A percentile compares a stretch with the other conserved stretches of the same genome.
Conservation (phyloP, 345 rosid species). For the Rhizophora mangle region DNA sequence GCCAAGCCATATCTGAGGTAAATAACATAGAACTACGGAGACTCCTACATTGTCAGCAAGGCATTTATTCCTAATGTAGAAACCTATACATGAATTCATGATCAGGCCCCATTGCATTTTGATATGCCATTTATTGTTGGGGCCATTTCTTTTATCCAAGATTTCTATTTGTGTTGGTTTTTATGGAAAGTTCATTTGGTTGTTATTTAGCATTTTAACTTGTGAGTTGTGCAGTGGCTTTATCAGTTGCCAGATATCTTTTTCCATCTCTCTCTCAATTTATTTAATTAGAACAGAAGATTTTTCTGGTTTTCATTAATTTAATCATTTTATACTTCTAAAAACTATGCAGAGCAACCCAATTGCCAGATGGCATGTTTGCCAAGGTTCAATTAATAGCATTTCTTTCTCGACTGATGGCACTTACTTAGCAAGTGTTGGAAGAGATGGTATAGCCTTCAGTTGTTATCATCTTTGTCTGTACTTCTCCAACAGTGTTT, state of each 20-base stretch:
- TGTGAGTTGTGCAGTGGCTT: background rate
- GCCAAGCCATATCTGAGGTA: background rate
- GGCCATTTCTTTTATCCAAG: background rate
- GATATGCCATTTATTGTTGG: background rate
- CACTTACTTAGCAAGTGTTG: constrained; percentile 83
- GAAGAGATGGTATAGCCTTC: constrained; percentile 82
- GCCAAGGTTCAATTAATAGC: constrained; percentile 92
- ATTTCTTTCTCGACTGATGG: constrained; percentile 85
- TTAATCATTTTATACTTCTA: constrained; percentile 16
- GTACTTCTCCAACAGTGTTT: background rate
- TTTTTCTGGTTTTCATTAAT: constrained; percentile 10
- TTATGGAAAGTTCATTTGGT: background rate
- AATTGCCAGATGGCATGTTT: constrained; percentile 93
- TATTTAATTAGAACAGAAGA: constrained; percentile 2
- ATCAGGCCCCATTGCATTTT: background rate
- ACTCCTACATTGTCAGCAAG: background rate
- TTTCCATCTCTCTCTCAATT: background rate
- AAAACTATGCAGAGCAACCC: constrained; percentile 84
- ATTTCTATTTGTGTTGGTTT: background rate
- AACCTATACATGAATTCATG: background rate
- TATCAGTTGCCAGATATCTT: background rate
- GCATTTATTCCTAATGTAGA: background rate
- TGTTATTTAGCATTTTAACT: background rate
- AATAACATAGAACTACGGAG: background rate
- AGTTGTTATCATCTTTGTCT: background rate